Evolutionary conservation across 768 basidiomycete species (phyloP), one percentile per base, ranked within the genome.

Genomic region (Mycena polygramma): DNA sequence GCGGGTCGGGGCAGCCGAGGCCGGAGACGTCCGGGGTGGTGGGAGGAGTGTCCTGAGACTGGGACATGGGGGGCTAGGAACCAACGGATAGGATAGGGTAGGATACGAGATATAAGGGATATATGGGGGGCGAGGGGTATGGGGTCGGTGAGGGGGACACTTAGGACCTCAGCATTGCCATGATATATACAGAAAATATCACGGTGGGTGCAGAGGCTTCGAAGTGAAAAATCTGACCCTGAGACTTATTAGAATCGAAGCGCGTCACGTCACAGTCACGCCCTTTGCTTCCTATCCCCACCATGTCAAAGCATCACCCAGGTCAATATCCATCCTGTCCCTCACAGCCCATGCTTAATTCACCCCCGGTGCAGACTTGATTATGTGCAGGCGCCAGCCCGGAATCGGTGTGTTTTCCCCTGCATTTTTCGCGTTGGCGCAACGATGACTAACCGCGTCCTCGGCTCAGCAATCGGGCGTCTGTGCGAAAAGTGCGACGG

Each of bases 401-500:
- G 98, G 98, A 73, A 99, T 99, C 66, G 97, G 97, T 95, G 75
- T 74, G 91, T 81, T 63, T 13, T 24, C 11, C 37, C 10, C 19
- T 46, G 19, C n/a, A 4, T 39, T 37, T 14, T 35, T 36, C 22
- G 22, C 39, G 22, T 20, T 49, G 30, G 30, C 30, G 30, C 30
- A 30, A 19, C 36, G 26, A 37, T 62, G 51, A 24, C 61, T 35
- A 22, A 65, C 52, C 35, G 13, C 62, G 59, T 54, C 68, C 17
- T 46, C 45, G 36, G 37, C 66, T 24, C 74, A 98, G 98, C 98
- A 55, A 98, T 99, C 75, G 98, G 98, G 49, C 94, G 98, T 76
- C 88, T 98, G 60, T 99, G 98, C 81, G 98, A 99, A 83, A 98
- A 98, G 81, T 98, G 97, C 77, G 98, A 99, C 79, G 98, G 98